Evolutionary conservation across 202 grass and related monocot genomes (phyloP).

Genomic region (Panicum hallii): DNA sequence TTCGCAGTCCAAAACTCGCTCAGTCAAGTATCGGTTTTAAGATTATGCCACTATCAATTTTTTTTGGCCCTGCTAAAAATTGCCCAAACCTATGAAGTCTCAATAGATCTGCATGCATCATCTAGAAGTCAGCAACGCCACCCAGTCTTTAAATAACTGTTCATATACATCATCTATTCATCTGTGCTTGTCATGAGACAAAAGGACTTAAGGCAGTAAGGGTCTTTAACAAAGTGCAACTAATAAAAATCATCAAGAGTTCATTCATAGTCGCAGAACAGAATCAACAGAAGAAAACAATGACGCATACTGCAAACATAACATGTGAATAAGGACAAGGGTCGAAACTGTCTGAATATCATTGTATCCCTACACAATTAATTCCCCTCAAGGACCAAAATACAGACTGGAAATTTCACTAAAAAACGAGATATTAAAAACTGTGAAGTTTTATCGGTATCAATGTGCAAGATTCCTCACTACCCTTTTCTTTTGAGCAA

Average conservation of each 20-base stretch:
- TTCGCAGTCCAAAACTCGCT: not conserved
- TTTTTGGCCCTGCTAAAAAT: not conserved
- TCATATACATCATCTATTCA: not conserved
- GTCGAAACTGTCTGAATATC: not conserved
- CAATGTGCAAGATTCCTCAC: not conserved
- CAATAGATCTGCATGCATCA: not conserved
- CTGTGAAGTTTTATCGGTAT: not conserved
- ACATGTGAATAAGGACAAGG: not conserved
- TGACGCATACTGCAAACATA: not conserved
- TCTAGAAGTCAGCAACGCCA: not conserved
- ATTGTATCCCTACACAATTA: not conserved
- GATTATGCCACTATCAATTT: not conserved
- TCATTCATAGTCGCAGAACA: slow-evolving; percentile 3
- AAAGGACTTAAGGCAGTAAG: not conserved
- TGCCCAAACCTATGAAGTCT: not conserved
- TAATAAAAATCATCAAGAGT: not conserved
- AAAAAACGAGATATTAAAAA: not conserved
- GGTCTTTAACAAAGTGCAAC: slow-evolving; percentile 9
- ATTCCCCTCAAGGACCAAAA: not conserved
- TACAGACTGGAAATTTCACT: not conserved
- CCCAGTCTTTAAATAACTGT: not conserved
- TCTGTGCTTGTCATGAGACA: not conserved
- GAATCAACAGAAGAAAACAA: not conserved
- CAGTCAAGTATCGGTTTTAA: not conserved
- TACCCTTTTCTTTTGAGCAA: not conserved